These are phyloP conservation scores for Stephania japonica DNA, from an alignment of 164 flowering plant genomes.

Conservation along the genomic window DNA sequence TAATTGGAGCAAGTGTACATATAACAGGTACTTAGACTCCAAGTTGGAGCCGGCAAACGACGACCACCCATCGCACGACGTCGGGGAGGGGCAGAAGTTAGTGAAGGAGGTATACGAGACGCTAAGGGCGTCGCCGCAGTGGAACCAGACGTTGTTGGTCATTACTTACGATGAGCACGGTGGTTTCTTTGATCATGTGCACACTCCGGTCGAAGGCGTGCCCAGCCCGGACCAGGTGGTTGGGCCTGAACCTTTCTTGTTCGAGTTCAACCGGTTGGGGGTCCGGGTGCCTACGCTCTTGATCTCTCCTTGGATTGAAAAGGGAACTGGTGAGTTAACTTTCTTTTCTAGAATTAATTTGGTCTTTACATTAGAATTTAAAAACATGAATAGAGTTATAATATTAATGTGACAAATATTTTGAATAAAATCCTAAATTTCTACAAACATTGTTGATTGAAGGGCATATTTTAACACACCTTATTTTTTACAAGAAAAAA, in stretches of 20 bases:
- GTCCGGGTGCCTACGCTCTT: constrained; percentile 79
- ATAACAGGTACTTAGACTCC: constrained; percentile 40
- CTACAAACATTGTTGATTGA: too few relatives aligned
- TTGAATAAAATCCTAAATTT: too few relatives aligned
- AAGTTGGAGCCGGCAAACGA: constrained; percentile 65
- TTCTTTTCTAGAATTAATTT: too few relatives aligned
- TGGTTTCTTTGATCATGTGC: constrained; percentile 84
- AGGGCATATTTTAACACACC: too few relatives aligned
- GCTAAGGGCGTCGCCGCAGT: constrained; percentile 80
- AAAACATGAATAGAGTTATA: too few relatives aligned
- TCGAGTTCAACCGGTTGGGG: constrained; percentile 74
- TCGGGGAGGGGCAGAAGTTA: constrained; percentile 73
- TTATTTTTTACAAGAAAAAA: too few relatives aligned
- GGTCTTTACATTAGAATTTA: too few relatives aligned
- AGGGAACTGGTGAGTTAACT: constrained; percentile 59
- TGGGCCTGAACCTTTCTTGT: constrained; percentile 72
- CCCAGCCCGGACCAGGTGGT: constrained; percentile 88
- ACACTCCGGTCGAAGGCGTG: constrained; percentile 72
- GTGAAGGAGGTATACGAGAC: constrained; percentile 94
- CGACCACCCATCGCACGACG: constrained; percentile 96
- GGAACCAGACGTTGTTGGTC: constrained; percentile 71
- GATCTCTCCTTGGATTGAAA: constrained; percentile 86
- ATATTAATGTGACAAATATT: too few relatives aligned
- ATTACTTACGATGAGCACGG: constrained; percentile 96
- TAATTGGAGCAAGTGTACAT: too few relatives aligned